Base-by-base conservation (phyloP, 805 yeast genomes). In the Lipomyces sp. region DNA sequence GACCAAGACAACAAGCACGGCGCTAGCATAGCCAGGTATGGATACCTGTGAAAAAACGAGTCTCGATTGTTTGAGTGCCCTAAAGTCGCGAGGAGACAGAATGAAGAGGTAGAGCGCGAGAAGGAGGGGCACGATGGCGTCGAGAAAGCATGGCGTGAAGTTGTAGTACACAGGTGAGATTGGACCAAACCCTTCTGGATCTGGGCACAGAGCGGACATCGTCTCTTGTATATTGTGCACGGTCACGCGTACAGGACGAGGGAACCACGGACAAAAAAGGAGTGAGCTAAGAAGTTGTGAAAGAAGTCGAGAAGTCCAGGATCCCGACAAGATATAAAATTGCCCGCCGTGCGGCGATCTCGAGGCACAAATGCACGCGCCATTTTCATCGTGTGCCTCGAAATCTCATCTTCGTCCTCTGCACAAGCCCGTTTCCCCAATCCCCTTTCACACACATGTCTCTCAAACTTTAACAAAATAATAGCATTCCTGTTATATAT, bases 161-260 rank as follows among this genome's bases (percentile, higher is more conserved):
- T 46, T 60, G 47, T 59, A 62, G 26, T 57, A 58, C 18, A 43
- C 49, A 10, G 58, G 58, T 4, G 67, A 57, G n/a, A 67, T 40
- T 18, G 72, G 72, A 11, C 72, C 70, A 72, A 72, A 69, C 16
- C 72, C 72, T 18, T 59, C 64, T 11, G 49, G 51, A 28, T 53
- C 60, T 13, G 42, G 40, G 44, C 65, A 61, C 40, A 53, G 16
- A 14, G 41, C 31, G 18, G 36, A 6, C 39, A 37, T 37, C 19
- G 39, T n/a, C n/a, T n/a, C n/a, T n/a, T n/a, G n/a, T n/a, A n/a
- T n/a, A n/a, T n/a, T 18, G 14, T 13, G 34, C 14, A 14, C 34
- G 14, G 34, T 11, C 14, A 31, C 11, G 14, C 34, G 14, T 13
- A 31, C 34, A 31, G 34, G 14, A 31, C 34, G 14, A 31, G 14